phyloP scores from a whole-genome alignment of 441 rosid species.

The Melastoma candidum region DNA sequence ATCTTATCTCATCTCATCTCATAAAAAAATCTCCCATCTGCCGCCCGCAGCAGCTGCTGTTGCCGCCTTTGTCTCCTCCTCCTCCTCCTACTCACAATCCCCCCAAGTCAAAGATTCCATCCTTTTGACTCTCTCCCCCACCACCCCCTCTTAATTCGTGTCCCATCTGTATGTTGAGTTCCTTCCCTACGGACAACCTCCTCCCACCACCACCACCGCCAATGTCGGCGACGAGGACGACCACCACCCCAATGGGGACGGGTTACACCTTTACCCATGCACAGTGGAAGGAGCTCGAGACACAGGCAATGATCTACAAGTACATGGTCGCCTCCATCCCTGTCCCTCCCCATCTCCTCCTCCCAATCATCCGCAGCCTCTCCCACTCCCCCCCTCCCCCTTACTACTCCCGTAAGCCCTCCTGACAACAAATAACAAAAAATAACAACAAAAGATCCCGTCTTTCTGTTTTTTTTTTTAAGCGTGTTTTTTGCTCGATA shows the following conservation, averaged over 20 bases:
- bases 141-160: too few species aligned
- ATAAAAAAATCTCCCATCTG: too few species aligned
- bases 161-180: not conserved
- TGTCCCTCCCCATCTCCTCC: slow-evolving; percentile 44
- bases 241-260: slow-evolving; percentile 6
- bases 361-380: slow-evolving; percentile 5
- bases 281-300: slow-evolving; percentile 49
- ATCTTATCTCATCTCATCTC: too few species aligned
- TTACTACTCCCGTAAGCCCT: not conserved
- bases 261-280: slow-evolving; percentile 41
- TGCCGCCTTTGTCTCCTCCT: not conserved
- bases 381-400: not conserved
- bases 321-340: slow-evolving; percentile 52
- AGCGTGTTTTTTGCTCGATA: too few species aligned
- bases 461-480: too few species aligned
- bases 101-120: too few species aligned
- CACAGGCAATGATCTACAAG: slow-evolving; percentile 60
- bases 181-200: not conserved
- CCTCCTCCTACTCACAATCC: slow-evolving; percentile 25
- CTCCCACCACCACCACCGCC: slow-evolving; percentile 1
- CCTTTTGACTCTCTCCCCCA: too few species aligned
- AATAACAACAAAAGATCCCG: too few species aligned
- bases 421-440: not conserved
- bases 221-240: slow-evolving; percentile 2
- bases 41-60: not conserved